Conservation (phyloP, 208 protist species). For the Trypanosoma platydactyli region DNA sequence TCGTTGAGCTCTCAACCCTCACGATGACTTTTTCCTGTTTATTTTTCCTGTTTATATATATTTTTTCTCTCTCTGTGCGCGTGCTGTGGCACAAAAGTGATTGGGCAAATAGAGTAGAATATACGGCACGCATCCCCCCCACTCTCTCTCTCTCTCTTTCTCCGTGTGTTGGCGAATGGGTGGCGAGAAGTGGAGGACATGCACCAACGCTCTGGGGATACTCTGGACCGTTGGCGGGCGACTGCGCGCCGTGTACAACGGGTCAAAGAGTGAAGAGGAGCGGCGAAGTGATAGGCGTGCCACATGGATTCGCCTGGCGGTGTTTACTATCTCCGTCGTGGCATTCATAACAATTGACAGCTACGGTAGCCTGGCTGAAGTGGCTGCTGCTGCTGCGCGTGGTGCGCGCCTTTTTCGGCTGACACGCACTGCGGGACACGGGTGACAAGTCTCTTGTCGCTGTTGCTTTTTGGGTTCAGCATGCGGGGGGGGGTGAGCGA, state of each 20-base stretch:
- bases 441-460: neutral
- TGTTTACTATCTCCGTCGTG: constrained; percentile 39
- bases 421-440: neutral
- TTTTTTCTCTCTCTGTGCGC: constrained; percentile 10
- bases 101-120: constrained; percentile 4
- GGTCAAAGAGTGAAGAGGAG: constrained; percentile 56
- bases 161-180: constrained; percentile 2
- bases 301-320: constrained; percentile 39
- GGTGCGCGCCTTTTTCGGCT: constrained; percentile 6
- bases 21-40: constrained; percentile 6
- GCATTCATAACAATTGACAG: constrained; percentile 47
- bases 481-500: too few species aligned
- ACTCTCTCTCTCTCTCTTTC: too few species aligned
- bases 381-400: constrained; percentile 3
- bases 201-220: constrained; percentile 36
- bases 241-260: constrained; percentile 72
- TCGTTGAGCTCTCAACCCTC: too few species aligned
- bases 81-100: neutral
- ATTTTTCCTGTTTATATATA: constrained; percentile 2
- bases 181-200: constrained; percentile 32
- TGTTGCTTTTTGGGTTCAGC: too few species aligned
- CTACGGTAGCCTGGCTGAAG: constrained; percentile 33
- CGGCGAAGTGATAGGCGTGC: constrained; percentile 41
- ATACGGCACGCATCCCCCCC: too few species aligned
- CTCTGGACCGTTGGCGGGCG: constrained; percentile 73